Conservation (phyloP, 192 early-diverging fungal genomes). For the Allomyces javanicus region DNA sequence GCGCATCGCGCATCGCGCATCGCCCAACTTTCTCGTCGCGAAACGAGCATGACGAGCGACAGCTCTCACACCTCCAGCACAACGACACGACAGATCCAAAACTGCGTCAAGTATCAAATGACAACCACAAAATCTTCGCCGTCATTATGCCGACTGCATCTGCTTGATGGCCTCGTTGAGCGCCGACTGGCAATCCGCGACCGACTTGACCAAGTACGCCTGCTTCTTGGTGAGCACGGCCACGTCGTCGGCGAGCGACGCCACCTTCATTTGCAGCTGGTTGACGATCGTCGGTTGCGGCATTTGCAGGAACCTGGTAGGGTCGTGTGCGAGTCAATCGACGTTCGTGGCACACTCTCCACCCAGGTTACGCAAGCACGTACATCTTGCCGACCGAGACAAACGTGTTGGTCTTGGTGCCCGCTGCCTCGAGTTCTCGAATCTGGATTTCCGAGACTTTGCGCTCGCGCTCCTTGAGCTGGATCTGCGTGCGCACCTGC, state of each 20-base stretch:
- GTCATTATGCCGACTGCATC: neutral
- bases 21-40: too few species aligned
- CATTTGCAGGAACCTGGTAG: neutral
- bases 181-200: neutral
- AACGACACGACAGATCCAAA: too few species aligned
- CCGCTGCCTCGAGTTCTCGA: neutral
- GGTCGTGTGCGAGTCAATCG: neutral
- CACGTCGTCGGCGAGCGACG: neutral
- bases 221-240: neutral
- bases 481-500: neutral
- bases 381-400: neutral
- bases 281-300: neutral
- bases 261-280: neutral
- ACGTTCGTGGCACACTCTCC: too few species aligned
- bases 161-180: neutral
- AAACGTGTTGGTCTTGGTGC: neutral
- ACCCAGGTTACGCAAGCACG: too few species aligned
- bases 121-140: neutral
- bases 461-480: neutral
- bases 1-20: too few species aligned
- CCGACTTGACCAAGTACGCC: neutral
- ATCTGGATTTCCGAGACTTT: neutral
- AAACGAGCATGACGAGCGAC: too few species aligned
- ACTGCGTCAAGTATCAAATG: too few species aligned
- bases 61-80: too few species aligned